Evolutionary conservation across 305 asterid species (phyloP), one percentile per base, ranked within the genome.

Genomic region (Fraxinus floribunda): DNA sequence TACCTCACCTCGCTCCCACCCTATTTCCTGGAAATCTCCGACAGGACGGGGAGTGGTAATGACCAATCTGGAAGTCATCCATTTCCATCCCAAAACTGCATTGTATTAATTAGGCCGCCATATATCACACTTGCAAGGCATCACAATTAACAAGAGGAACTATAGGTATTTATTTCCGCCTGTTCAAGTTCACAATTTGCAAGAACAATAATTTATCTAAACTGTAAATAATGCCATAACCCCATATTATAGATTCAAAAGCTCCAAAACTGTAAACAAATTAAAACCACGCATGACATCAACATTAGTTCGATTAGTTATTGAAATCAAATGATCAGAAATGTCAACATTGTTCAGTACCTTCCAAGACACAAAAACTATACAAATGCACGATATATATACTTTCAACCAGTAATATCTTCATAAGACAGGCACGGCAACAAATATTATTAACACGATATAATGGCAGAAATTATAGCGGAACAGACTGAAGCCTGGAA

Each of bases 291-390:
- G 16, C 20, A 0, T 9, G 3, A 49, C 20, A 11, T 49, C 60
- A 49, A 49, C 60, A 49, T 46, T 49, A 49, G 60, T 49, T 2
- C 7, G 20, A 13, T 1, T 15, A 3, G 6, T 55, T 55, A 57
- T 57, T 57, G 26, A 57, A 57, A 57, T 18, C 66, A 57, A 1
- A 57, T 16, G 6, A n/a, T 57, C 10, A 18, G 3, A 18, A 0
- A n/a, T n/a, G 20, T 18, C 66, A 5, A 22, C 55, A 76, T 35
- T 32, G 36, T 44, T 77, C 26, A 24, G 26, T n/a, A 64, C 22
- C 44, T 49, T 36, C 39, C 1, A 72, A 44, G 52, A 76, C 70
- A 80, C 80, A 24, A 62, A 29, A 83, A 80, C 86, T 86, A 83
- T 44, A 83, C 55, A 86, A 38, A 49, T 11, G 66, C 15, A 73